Conservation (phyloP, 306 rosid genomes). For the Prosopis cineraria region DNA sequence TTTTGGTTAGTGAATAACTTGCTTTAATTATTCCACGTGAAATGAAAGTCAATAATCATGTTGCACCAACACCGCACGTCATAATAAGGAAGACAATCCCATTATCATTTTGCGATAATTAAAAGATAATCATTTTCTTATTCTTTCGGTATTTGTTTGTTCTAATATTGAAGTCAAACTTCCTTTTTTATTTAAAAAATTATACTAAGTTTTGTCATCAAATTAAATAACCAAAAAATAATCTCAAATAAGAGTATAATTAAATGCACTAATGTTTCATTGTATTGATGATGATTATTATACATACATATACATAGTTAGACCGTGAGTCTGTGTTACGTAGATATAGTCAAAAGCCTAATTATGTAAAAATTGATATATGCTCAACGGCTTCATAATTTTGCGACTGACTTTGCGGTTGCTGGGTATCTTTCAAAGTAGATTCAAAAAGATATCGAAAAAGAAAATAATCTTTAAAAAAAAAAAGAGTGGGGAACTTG, state of each 20-base stretch:
- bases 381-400: neutral
- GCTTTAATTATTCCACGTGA: conserved; percentile 12
- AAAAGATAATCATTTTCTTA: neutral
- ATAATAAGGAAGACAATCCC: neutral
- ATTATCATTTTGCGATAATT: neutral
- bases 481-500: neutral
- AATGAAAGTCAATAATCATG: neutral
- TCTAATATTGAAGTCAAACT: neutral
- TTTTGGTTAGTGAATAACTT: neutral
- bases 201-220: neutral
- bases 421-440: neutral
- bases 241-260: neutral
- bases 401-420: neutral
- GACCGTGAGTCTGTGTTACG: too few species aligned
- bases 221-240: neutral
- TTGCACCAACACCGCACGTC: neutral
- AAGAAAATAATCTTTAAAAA: neutral
- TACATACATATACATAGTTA: neutral
- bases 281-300: neutral
- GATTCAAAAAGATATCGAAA: neutral
- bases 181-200: neutral
- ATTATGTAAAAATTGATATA: neutral
- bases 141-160: neutral
- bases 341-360: neutral
- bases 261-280: neutral